These are phyloP conservation scores for Podosphaera xanthii DNA, from an alignment of 2,329 filamentous ascomycete species.

Conservation along the genomic window DNA sequence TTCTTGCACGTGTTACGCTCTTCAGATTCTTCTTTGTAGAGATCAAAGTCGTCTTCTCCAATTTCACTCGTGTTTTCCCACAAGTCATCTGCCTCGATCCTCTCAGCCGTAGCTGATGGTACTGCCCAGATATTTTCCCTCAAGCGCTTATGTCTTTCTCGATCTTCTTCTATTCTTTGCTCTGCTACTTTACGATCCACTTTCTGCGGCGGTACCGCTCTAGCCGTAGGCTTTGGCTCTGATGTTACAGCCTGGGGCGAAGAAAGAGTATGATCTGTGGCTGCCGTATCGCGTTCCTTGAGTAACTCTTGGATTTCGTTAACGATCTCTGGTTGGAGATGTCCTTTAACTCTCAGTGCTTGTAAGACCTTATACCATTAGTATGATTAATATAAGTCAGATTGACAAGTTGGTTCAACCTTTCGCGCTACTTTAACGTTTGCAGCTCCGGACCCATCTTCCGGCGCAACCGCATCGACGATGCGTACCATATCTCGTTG, in stretches of 20 bases:
- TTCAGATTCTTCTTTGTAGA: conserved; percentile 48
- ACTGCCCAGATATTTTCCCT: conserved; percentile 89
- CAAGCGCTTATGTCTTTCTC: conserved; percentile 79
- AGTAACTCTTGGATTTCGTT: conserved; percentile 64
- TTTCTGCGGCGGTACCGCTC: conserved; percentile 16
- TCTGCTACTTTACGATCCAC: conserved; percentile 78
- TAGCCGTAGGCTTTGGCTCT: conserved; percentile 6
- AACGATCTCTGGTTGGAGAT: conserved; percentile 54
- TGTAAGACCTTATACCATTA: conserved; percentile 28
- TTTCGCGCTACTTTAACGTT: conserved; percentile 84
- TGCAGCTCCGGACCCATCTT: conserved; percentile 67
- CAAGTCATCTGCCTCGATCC: conserved; percentile 48
- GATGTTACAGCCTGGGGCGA: conserved; percentile 1
- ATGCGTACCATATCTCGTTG: conserved; percentile 79
- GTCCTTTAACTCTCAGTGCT: conserved; percentile 44
- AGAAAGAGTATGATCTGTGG: conserved; percentile 8
- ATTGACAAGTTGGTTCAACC: conserved; percentile 1
- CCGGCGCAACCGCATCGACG: conserved; percentile 75
- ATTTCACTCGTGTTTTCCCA: conserved; percentile 78
- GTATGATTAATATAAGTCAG: neutral
- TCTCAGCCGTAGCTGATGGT: conserved; percentile 23
- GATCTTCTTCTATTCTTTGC: conserved; percentile 88
- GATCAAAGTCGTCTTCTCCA: conserved; percentile 64
- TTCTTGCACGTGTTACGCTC: conserved; percentile 9
- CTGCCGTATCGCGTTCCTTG: conserved; percentile 33